phyloP scores from a whole-genome alignment of 768 basidiomycete species.

The Russula compacta region DNA sequence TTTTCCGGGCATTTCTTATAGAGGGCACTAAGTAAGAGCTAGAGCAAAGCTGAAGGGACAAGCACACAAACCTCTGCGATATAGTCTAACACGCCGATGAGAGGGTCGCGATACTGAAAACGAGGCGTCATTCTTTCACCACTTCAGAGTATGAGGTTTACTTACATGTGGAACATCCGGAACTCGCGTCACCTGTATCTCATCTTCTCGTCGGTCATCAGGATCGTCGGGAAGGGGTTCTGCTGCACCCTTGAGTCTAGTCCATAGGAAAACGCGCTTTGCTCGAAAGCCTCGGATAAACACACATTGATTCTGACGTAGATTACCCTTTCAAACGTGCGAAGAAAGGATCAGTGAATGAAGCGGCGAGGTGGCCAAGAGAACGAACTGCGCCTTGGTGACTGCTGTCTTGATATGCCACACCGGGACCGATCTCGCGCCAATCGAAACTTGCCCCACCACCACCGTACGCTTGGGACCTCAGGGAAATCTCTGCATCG shows the following conservation, averaged over 20 bases:
- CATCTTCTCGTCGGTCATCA: background rate
- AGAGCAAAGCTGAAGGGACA: background rate
- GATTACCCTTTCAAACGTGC: background rate
- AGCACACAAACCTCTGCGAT: conserved; percentile 4
- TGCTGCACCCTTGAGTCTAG: background rate
- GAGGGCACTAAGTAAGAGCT: background rate
- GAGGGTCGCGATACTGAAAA: conserved; percentile 7
- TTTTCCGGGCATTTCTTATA: conserved; percentile 7
- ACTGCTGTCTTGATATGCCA: background rate
- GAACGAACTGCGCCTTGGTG: background rate
- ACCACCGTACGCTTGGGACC: too few species aligned
- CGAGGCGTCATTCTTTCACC: background rate
- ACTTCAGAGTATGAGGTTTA: background rate
- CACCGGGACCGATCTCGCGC: background rate
- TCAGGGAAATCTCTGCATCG: background rate
- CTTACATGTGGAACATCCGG: background rate
- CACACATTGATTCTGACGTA: background rate
- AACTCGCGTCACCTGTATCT: background rate
- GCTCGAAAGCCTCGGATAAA: conserved; percentile 10
- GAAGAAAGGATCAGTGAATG: background rate
- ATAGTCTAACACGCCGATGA: conserved; percentile 9
- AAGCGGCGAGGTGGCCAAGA: background rate
- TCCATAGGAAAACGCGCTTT: background rate
- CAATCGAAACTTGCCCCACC: background rate
- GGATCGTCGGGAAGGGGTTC: background rate